phyloP scores from a whole-genome alignment of 768 basidiomycete genomes.

The Suillus tomentosus region DNA sequence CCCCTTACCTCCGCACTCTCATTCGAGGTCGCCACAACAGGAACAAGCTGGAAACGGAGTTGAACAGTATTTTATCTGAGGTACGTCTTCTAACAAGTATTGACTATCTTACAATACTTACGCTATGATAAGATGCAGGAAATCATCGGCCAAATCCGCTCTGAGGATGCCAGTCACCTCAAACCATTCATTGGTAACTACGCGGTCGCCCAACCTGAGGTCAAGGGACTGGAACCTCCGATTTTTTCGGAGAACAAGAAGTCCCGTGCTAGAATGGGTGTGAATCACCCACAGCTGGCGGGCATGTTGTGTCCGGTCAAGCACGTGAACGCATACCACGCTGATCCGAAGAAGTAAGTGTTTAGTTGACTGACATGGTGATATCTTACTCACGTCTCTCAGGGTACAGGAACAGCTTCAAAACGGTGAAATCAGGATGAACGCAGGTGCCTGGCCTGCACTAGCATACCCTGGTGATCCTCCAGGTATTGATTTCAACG shows the following conservation, averaged over 20 bases:
- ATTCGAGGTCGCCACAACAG: too few relatives aligned
- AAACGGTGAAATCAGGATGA: neutral
- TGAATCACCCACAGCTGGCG: neutral
- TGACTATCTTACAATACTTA: neutral
- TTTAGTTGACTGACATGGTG: neutral
- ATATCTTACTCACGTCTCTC: neutral
- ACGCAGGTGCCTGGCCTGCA: neutral
- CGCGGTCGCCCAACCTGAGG: too few relatives aligned
- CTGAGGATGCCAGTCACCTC: neutral
- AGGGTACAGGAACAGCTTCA: neutral
- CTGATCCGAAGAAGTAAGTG: neutral
- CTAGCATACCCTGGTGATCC: slow-evolving; percentile 1
- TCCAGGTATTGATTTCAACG: neutral
- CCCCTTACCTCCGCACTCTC: too few relatives aligned
- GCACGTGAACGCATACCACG: neutral
- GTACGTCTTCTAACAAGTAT: neutral
- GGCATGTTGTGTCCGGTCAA: neutral
- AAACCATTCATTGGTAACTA: neutral
- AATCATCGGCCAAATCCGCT: neutral
- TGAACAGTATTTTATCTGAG: neutral
- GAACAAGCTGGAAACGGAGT: neutral
- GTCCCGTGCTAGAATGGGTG: neutral
- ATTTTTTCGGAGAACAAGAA: neutral
- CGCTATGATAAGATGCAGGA: neutral
- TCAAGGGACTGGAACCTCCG: neutral